Evolutionary conservation across 2,329 filamentous ascomycete species (phyloP).

Genomic region (Aspergillus tanneri): DNA sequence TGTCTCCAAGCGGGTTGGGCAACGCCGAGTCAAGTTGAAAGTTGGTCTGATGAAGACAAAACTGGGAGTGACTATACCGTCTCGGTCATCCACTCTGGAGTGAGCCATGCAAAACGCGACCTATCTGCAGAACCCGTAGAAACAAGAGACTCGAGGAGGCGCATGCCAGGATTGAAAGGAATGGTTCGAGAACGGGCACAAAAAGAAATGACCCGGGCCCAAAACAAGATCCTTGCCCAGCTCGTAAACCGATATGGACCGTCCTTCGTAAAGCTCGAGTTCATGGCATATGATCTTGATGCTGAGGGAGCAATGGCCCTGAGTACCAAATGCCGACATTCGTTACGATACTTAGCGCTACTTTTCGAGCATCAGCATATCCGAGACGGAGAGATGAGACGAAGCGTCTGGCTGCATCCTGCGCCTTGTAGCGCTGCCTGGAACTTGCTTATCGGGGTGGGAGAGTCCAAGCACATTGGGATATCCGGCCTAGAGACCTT

Average conservation of each 20-base stretch:
- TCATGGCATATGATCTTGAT: slow-evolving; percentile 35
- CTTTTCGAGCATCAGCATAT: slow-evolving; percentile 38
- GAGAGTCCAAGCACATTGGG: slow-evolving; percentile 20
- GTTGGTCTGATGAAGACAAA: slow-evolving; percentile 4
- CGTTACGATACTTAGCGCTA: slow-evolving; percentile 33
- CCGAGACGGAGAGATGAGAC: slow-evolving; percentile 30
- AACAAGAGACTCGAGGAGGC: slow-evolving; percentile 4
- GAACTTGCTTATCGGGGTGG: slow-evolving; percentile 34
- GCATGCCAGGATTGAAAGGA: background rate
- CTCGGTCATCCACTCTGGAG: slow-evolving; percentile 17
- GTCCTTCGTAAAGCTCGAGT: slow-evolving; percentile 30
- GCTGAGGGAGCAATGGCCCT: slow-evolving; percentile 28
- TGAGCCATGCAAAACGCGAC: background rate
- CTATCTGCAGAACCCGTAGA: background rate
- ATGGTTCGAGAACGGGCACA: slow-evolving; percentile 2
- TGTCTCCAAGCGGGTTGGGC: slow-evolving; percentile 29
- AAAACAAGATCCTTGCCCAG: slow-evolving; percentile 27
- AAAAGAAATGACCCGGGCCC: slow-evolving; percentile 24
- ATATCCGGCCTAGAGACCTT: slow-evolving; percentile 30
- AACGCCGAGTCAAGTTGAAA: slow-evolving; percentile 19
- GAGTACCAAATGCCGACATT: slow-evolving; percentile 21
- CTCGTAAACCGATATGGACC: slow-evolving; percentile 26
- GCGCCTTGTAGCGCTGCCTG: slow-evolving; percentile 29
- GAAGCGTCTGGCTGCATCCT: slow-evolving; percentile 30
- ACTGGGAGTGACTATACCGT: slow-evolving; percentile 13